A percentile compares a stretch with the other conserved stretches of the same genome.
Conservation (phyloP, 306 rosid species). For the Geum urbanum region DNA sequence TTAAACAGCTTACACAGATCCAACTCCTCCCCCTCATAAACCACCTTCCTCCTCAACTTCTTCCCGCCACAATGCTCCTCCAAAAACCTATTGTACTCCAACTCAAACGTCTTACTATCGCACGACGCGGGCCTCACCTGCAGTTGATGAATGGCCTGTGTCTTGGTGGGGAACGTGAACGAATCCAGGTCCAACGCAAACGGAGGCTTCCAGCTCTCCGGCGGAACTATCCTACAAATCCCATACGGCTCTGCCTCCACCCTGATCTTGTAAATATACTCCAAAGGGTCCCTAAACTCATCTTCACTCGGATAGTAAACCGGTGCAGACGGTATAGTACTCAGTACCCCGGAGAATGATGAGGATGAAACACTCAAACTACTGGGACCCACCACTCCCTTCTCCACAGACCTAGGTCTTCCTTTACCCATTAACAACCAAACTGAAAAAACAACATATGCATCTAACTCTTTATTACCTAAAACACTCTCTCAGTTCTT, state of each 20-base stretch:
- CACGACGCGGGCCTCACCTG: constrained; percentile 79
- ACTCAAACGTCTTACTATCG: constrained; percentile 74
- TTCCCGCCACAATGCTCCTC: constrained; percentile 48
- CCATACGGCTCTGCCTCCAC: constrained; percentile 85
- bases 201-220: constrained; percentile 82
- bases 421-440: constrained; percentile 72
- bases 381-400: constrained; percentile 66
- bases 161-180: constrained; percentile 79
- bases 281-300: constrained; percentile 88
- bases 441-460: constrained; percentile 19
- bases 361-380: constrained; percentile 43
- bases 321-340: constrained; percentile 62
- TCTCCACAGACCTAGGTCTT: constrained; percentile 88
- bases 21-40: constrained; percentile 81
- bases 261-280: constrained; percentile 74
- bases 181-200: constrained; percentile 66
- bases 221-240: constrained; percentile 93
- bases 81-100: constrained; percentile 86
- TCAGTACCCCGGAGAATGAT: constrained; percentile 21
- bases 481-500: background rate
- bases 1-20: constrained; percentile 82
- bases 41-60: constrained; percentile 66
- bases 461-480: background rate
- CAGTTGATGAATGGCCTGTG: constrained; percentile 84
- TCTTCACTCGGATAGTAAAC: constrained; percentile 80